Evolutionary conservation across 306 rosid genomes (phyloP).

Genomic region (Quercus alba): DNA sequence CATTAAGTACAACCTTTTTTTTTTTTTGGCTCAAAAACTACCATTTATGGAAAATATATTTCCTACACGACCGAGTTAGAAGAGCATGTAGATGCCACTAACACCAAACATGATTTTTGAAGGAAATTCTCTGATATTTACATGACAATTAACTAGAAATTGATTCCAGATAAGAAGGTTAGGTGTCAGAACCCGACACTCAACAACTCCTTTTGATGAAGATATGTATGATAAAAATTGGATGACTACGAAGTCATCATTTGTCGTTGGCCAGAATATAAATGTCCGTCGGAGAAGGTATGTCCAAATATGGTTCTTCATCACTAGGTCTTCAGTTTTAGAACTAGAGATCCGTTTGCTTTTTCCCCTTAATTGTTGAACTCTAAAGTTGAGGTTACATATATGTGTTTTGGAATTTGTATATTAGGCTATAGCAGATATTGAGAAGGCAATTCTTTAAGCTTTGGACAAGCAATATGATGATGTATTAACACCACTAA

Average conservation of each 20-base stretch:
- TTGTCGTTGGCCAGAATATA: constrained; percentile 31
- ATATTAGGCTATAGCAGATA: constrained; percentile 28
- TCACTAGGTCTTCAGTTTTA: not conserved
- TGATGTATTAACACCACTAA: constrained; percentile 21
- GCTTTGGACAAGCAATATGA: constrained; percentile 26
- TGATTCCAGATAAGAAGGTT: constrained; percentile 26
- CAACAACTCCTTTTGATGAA: constrained; percentile 23
- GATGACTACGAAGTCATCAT: constrained; percentile 29
- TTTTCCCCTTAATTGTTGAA: not conserved
- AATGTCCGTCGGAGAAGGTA: constrained; percentile 26
- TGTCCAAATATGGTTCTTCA: not conserved
- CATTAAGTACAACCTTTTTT: not conserved
- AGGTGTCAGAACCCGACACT: constrained; percentile 10
- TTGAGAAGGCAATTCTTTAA: constrained; percentile 28
- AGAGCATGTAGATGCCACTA: not conserved
- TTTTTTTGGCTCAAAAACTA: not conserved
- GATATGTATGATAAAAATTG: constrained; percentile 14
- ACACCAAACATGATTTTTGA: not conserved
- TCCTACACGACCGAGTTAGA: not conserved
- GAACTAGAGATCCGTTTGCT: not conserved
- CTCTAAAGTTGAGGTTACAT: not conserved
- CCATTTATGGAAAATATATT: no score
- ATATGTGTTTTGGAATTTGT: not conserved
- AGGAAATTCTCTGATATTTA: not conserved
- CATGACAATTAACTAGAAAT: not conserved